These are phyloP conservation scores for Westerdykella ornata DNA, from an alignment of 2,329 filamentous ascomycete species.

Conservation along the genomic window DNA sequence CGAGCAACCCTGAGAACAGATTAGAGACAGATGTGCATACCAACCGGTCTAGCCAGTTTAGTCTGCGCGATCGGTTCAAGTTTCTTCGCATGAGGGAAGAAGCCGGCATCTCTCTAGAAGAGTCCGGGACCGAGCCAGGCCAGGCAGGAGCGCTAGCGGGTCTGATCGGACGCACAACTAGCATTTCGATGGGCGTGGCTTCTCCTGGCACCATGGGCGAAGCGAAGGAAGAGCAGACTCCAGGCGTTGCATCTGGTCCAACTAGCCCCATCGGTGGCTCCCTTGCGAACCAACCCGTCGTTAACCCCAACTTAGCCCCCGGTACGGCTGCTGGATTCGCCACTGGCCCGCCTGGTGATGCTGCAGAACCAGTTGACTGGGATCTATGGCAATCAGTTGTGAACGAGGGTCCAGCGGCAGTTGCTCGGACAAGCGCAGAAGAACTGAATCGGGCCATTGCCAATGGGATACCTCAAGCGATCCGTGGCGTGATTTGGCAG, in stretches of 20 bases:
- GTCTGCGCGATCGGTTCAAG: constrained; percentile 44
- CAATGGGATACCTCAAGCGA: constrained; percentile 86
- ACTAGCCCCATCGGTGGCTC: constrained; percentile 24
- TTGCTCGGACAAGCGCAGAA: constrained; percentile 79
- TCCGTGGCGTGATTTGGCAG: constrained; percentile 98
- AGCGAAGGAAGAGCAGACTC: constrained; percentile 37
- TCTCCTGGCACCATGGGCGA: constrained; percentile 47
- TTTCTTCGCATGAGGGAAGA: constrained; percentile 43
- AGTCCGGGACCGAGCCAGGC: constrained; percentile 42
- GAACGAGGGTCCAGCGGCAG: constrained; percentile 83
- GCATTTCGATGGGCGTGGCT: constrained; percentile 40
- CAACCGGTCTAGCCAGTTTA: constrained; percentile 36
- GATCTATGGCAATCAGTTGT: constrained; percentile 96
- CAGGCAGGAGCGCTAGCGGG: constrained; percentile 40
- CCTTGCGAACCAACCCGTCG: constrained; percentile 51
- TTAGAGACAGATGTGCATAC: constrained; percentile 48
- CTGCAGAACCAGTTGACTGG: constrained; percentile 78
- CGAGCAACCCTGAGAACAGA: constrained; percentile 76
- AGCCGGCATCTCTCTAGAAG: constrained; percentile 37
- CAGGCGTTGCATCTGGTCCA: constrained; percentile 15
- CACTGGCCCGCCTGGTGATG: constrained; percentile 66
- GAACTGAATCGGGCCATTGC: constrained; percentile 88
- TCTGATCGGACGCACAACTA: constrained; percentile 38
- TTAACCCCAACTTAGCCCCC: constrained; percentile 67
- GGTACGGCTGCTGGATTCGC: constrained; percentile 80